Conservation (phyloP, 176 grass and related monocot genomes). For the Carex pumila region DNA sequence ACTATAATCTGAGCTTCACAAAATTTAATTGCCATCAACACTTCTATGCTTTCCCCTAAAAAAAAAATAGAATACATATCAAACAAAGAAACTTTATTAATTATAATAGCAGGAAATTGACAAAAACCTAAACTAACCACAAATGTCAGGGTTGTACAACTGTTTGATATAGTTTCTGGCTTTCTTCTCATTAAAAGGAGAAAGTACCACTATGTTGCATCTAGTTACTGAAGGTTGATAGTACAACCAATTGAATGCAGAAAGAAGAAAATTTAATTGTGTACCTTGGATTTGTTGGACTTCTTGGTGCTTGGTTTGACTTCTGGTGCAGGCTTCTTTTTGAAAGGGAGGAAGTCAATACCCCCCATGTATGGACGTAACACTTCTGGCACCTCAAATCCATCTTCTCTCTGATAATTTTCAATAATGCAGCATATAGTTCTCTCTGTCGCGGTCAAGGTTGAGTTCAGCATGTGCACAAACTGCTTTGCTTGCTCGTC, state of each 20-base stretch:
- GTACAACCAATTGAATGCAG: background rate
- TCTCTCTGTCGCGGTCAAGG: constrained; percentile 85
- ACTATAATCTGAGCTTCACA: background rate
- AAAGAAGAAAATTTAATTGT: background rate
- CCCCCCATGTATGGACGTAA: constrained; percentile 66
- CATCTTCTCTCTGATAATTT: constrained; percentile 68
- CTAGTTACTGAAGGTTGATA: background rate
- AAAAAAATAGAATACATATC: no score
- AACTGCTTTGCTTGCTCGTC: constrained; percentile 81
- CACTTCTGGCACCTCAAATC: constrained; percentile 64
- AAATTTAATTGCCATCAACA: background rate
- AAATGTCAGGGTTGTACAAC: background rate
- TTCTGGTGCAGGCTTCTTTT: constrained; percentile 33
- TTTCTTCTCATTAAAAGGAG: background rate
- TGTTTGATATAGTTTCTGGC: background rate
- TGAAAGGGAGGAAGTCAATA: constrained; percentile 64
- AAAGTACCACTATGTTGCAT: background rate
- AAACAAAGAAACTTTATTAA: background rate
- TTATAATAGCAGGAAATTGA: background rate
- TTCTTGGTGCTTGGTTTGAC: constrained; percentile 46
- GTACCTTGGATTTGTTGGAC: constrained; percentile 51
- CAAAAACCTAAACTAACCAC: background rate
- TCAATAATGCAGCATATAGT: constrained; percentile 89
- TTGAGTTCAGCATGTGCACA: constrained; percentile 92
- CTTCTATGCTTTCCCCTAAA: background rate